Percentiles rank a stretch among this genome's conserved stretches.
These are phyloP conservation scores for Polytrichum commune DNA, from an alignment of 225 moss, liverwort and hornwort species.

Conservation along the genomic window DNA sequence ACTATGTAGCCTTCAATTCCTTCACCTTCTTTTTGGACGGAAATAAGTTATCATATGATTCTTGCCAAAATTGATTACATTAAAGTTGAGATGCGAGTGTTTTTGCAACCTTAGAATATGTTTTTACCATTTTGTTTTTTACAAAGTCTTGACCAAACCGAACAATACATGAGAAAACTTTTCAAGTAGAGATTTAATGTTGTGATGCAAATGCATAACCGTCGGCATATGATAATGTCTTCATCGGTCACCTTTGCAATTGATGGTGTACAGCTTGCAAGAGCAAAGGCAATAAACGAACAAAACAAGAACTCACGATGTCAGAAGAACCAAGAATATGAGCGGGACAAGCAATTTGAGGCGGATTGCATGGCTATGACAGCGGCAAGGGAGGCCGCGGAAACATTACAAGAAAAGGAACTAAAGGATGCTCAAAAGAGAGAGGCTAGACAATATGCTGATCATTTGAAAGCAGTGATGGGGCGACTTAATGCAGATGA, in stretches of 20 bases:
- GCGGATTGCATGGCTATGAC: constrained; percentile 65
- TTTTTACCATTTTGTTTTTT: too few relatives aligned
- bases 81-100: too few relatives aligned
- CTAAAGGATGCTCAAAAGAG: constrained; percentile 74
- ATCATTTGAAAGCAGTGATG: constrained; percentile 74
- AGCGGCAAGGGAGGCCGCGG: constrained; percentile 72
- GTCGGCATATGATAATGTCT: neutral
- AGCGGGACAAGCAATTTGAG: constrained; percentile 73
- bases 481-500: constrained; percentile 60
- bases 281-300: constrained; percentile 47
- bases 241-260: constrained; percentile 3
- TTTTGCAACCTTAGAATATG: too few relatives aligned
- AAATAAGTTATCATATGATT: too few relatives aligned
- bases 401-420: constrained; percentile 67
- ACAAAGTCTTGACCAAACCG: too few relatives aligned
- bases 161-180: too few relatives aligned
- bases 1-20: neutral
- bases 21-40: too few relatives aligned
- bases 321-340: constrained; percentile 49
- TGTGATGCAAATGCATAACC: too few relatives aligned
- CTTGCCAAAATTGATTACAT: too few relatives aligned
- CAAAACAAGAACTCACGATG: constrained; percentile 61
- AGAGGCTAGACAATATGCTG: constrained; percentile 81
- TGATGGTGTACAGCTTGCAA: constrained; percentile 40
- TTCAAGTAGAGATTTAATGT: too few relatives aligned